Evolutionary conservation across 1,139 yeast genomes (phyloP).

Genomic region (Arxiozyma bovina): DNA sequence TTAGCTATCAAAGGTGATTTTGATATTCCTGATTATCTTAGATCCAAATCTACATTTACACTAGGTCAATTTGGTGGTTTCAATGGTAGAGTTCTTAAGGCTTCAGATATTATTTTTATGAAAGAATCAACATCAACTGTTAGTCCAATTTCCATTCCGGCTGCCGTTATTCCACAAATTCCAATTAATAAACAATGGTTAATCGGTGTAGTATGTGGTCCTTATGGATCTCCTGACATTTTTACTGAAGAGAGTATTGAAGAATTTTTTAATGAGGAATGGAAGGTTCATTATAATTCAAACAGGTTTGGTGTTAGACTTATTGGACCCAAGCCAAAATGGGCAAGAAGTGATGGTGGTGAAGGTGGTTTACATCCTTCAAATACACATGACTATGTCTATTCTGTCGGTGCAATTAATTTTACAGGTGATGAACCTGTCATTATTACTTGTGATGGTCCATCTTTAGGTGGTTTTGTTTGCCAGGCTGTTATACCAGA

Average conservation of each 20-base stretch:
- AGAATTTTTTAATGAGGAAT: slow-evolving; percentile 63
- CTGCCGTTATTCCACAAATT: slow-evolving; percentile 50
- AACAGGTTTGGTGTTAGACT: slow-evolving; percentile 92
- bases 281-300: slow-evolving; percentile 96
- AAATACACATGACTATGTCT: slow-evolving; percentile 94
- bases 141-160: slow-evolving; percentile 50
- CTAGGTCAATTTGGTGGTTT: slow-evolving; percentile 90
- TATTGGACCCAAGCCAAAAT: slow-evolving; percentile 89
- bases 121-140: slow-evolving; percentile 69
- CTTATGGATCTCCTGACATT: slow-evolving; percentile 95
- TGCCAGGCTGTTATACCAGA: slow-evolving; percentile 94
- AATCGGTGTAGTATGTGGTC: slow-evolving; percentile 92
- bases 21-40: slow-evolving; percentile 87
- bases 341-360: slow-evolving; percentile 98
- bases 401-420: slow-evolving; percentile 91
- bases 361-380: slow-evolving; percentile 98
- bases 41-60: slow-evolving; percentile 95
- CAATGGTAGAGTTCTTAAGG: slow-evolving; percentile 82
- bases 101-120: slow-evolving; percentile 83
- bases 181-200: slow-evolving; percentile 53
- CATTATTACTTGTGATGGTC: slow-evolving; percentile 92
- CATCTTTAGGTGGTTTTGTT: slow-evolving; percentile 93
- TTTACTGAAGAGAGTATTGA: slow-evolving; percentile 67
- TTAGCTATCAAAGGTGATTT: slow-evolving; percentile 87
- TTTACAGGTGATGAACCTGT: slow-evolving; percentile 99